Conservation (phyloP, 768 basidiomycete species). For the Boletus insuetus region DNA sequence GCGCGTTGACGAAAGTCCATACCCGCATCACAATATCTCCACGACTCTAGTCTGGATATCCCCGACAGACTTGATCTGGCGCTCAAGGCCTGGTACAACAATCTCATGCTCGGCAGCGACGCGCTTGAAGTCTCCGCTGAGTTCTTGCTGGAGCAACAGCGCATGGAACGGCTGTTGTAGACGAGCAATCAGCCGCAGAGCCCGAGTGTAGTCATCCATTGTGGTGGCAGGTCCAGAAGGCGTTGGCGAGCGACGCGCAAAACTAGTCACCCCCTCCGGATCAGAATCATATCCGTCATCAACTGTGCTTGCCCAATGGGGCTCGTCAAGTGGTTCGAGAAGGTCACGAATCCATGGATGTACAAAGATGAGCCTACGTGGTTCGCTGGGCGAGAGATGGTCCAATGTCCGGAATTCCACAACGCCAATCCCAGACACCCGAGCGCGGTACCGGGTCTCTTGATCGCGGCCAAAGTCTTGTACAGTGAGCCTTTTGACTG, state of each 20-base stretch:
- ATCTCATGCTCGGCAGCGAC: slow-evolving; percentile 4
- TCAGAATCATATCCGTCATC: not conserved
- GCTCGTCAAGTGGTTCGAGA: not conserved
- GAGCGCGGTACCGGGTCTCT: slow-evolving; percentile 1
- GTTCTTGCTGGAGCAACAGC: slow-evolving; percentile 4
- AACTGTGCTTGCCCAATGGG: not conserved
- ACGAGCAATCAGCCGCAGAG: slow-evolving; percentile 5
- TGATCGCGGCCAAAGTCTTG: not conserved
- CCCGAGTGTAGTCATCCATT: not conserved
- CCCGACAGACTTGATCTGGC: not conserved
- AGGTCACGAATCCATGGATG: slow-evolving; percentile 16
- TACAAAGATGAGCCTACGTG: slow-evolving; percentile 2
- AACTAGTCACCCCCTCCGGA: not conserved
- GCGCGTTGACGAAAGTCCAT: not conserved
- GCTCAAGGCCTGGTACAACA: not conserved
- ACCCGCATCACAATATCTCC: not conserved
- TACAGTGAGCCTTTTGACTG: not conserved
- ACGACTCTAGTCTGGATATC: not conserved
- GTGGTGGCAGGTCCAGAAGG: not conserved
- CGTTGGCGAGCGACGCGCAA: not conserved
- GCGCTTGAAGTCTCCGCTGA: slow-evolving; percentile 14
- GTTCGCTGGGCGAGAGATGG: not conserved
- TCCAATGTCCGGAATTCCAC: slow-evolving; percentile 2
- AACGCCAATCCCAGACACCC: slow-evolving; percentile 1
- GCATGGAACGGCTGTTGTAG: slow-evolving; percentile 7